Base-by-base conservation (phyloP, 78 protist genomes). In the Guillardia theta region DNA sequence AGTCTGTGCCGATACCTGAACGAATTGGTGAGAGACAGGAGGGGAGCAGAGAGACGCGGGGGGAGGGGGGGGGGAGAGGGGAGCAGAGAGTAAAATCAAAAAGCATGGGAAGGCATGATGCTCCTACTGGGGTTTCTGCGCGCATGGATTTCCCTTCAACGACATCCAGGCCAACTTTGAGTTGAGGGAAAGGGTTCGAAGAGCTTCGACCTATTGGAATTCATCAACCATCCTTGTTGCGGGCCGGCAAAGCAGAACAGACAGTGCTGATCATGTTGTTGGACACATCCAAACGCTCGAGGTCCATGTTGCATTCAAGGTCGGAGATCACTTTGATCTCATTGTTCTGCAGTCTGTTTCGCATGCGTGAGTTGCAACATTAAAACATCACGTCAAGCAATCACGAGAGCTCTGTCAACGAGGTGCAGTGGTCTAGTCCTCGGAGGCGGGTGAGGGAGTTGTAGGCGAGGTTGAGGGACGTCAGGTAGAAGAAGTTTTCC, bases 391-490 rank as follows among this genome's bases (percentile, higher is more conserved):
- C 6, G 6, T 58, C 39, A 58, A 30, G 70, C 39, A 24, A 27
- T 1, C 27, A 58, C 83, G 83, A 4, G 36, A 78, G 45, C 53
- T 78, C 90, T 6, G 48, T 5, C 53, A 78, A 48, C 53, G 90
- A 45, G 39, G 90, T 43, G 90, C 90, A 78, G 50, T 43, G 50
- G 37, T 78, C 90, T 30, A 78, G 44, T 27, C 90, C 90, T 43
- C 41, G 4, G 19, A 18, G 1, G 6, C 48, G 48, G 37, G 90
- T 43, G 45, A 78, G 10, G 3, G 18, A 24, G 90, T 78, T 78
- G 48, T 78, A 48, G 30, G 50, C 48, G 48, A 78, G 90, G 48
- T 78, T 78, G 21, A 78, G 90, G 33, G 39, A 44, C 6, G 24
- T 19, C 41, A 78, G 90, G 43, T 10, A 37, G 90, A 24, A 36